These are phyloP conservation scores for Phytophthora agathidicida DNA, from an alignment of 352 stramenopile species.

Conservation along the genomic window DNA sequence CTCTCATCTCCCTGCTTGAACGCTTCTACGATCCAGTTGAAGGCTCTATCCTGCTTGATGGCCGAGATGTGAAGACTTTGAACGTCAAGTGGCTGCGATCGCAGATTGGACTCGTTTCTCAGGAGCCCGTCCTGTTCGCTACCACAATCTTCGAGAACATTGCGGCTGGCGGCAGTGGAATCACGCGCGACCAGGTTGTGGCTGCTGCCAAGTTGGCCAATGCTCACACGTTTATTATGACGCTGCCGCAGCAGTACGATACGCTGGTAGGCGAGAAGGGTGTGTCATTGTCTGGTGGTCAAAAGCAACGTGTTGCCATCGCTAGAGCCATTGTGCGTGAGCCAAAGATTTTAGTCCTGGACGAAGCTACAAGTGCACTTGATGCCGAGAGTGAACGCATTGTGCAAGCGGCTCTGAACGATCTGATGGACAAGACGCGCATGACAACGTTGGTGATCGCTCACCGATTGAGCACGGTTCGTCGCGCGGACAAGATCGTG, in stretches of 20 bases:
- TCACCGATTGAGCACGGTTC: slow-evolving; percentile 52
- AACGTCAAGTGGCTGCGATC: slow-evolving; percentile 78
- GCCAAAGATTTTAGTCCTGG: slow-evolving; percentile 60
- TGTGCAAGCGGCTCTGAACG: slow-evolving; percentile 32
- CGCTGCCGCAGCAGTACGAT: slow-evolving; percentile 89
- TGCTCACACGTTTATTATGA: slow-evolving; percentile 69
- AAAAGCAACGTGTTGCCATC: slow-evolving; percentile 64
- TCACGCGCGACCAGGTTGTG: slow-evolving; percentile 72
- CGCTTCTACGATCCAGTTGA: slow-evolving; percentile 89
- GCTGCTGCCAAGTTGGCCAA: slow-evolving; percentile 57
- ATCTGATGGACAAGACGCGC: slow-evolving; percentile 22
- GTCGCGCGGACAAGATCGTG: slow-evolving; percentile 49
- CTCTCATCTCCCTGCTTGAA: slow-evolving; percentile 66
- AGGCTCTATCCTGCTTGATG: slow-evolving; percentile 84
- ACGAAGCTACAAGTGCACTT: slow-evolving; percentile 65
- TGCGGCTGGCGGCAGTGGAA: slow-evolving; percentile 57
- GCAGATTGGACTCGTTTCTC: slow-evolving; percentile 76
- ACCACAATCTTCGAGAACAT: slow-evolving; percentile 94
- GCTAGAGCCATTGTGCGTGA: slow-evolving; percentile 54
- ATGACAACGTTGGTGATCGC: slow-evolving; percentile 52
- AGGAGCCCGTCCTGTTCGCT: slow-evolving; percentile 92
- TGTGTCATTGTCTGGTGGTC: slow-evolving; percentile 79
- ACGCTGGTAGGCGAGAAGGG: slow-evolving; percentile 59
- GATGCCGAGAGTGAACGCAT: slow-evolving; percentile 41
- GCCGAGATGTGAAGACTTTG: slow-evolving; percentile 70